Base-by-base conservation (phyloP, 2,329 filamentous ascomycete species). In the Fusarium burgessii region DNA sequence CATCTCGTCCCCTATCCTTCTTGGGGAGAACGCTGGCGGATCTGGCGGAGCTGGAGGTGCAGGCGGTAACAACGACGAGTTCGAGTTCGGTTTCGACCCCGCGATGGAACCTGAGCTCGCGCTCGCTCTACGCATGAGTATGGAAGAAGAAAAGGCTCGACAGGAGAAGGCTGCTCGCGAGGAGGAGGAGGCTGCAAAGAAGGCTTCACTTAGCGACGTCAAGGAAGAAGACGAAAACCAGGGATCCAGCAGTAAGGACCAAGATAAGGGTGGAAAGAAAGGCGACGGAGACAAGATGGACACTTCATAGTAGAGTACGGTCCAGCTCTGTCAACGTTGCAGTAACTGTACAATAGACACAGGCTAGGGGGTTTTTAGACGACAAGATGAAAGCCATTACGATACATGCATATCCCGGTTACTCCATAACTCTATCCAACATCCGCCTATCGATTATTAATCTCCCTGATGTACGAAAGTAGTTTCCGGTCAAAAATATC, bases 71-170 rank as follows among this genome's bases (percentile, higher is more conserved):
- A 88, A 87, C 60, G 90, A 92, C 68, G 97, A 83, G 65, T 90
- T 87, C 45, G 83, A 83, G 72, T 97, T 97, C 79, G 94, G 93
- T 71, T 93, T 97, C 73, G 96, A 98, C 81, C 95, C 95, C 17
- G 92, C 91, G 58, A 88, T 95, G 77, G 96, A 99, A 79, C 96
- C 96, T 6, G 96, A 99, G 81, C 85, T 99, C 78, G 96, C 96
- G 25, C 89, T 99, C 74, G 96, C 96, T 56, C 85, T 99, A 79
- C 91, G 96, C 71, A 97, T 99, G 94, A 97, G 93, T 82, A 94
- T 97, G 89, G 96, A 99, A 81, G 96, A 99, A 80, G 96, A 99
- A 83, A 97, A 97, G 85, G 95, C 95, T 68, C 87, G 96, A 77
- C 91, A 97, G 82, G 95, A 97, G 81, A 94, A 94, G 83, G 90